Evolutionary conservation across 108 stramenopile genomes (phyloP).

Genomic region (Schizochytrium sp.): DNA sequence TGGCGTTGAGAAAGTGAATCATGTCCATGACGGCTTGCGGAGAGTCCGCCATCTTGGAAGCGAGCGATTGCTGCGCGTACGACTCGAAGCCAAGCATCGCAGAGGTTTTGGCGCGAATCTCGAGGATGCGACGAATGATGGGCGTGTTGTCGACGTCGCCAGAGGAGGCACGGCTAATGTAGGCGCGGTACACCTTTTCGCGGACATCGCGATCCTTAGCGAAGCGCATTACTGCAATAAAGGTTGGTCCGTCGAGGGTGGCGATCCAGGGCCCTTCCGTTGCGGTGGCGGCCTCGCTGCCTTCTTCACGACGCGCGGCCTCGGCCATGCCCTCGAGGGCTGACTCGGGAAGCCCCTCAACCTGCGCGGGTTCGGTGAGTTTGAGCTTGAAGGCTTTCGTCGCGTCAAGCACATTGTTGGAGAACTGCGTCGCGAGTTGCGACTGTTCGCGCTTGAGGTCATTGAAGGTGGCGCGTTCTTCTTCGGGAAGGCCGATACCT

Average conservation of each 20-base stretch:
- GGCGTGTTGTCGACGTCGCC: conserved; percentile 75
- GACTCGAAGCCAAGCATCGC: conserved; percentile 75
- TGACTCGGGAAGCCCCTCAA: conserved; percentile 79
- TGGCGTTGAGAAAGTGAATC: conserved; percentile 73
- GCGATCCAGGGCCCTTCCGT: conserved; percentile 81
- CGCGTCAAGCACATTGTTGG: conserved; percentile 90
- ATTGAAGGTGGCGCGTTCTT: conserved; percentile 79
- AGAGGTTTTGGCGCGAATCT: conserved; percentile 67
- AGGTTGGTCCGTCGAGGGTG: conserved; percentile 83
- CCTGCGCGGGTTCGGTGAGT: conserved; percentile 55
- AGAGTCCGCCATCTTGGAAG: conserved; percentile 85
- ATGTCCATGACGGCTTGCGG: conserved; percentile 72
- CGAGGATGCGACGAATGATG: conserved; percentile 75
- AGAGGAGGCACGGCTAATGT: conserved; percentile 63
- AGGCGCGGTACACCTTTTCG: conserved; percentile 80
- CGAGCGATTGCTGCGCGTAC: conserved; percentile 74
- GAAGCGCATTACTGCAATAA: conserved; percentile 85
- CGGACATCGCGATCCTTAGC: conserved; percentile 68
- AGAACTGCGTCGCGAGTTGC: conserved; percentile 71
- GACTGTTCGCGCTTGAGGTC: conserved; percentile 79
- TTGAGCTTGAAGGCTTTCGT: conserved; percentile 78
- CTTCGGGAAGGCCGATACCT: conserved; percentile 84
- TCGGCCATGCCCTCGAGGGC: conserved; percentile 82
- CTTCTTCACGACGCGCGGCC: conserved; percentile 39
- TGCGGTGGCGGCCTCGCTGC: conserved; percentile 54